Base-by-base conservation (phyloP, 1,284 basidiomycete genomes). In the Macrocybe sp. region DNA sequence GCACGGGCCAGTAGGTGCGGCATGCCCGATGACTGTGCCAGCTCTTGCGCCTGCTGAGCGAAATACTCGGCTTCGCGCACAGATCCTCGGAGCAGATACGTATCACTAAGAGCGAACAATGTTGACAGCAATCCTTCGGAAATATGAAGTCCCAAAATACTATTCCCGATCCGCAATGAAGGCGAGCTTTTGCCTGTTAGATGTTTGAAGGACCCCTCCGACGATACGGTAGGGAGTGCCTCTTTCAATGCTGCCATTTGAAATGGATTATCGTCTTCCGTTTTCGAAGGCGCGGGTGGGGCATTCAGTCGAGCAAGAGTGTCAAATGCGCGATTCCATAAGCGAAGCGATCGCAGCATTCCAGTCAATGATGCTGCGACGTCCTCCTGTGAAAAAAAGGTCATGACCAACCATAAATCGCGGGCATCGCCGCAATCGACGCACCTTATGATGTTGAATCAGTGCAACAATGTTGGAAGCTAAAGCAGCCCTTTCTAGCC, bases 11-110 rank as follows among this genome's bases (percentile, higher is more conserved):
- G 63, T 57, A 89, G 70, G 0, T 80, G 75, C 2, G 83, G 79
- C 0, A 85, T 79, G 47, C 81, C 82, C 9, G 92, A 61, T 2
- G 82, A 72, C 37, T 75, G 70, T 0, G 89, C 85, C 3, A 95
- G 69, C 14, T 83, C 78, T 8, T 76, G 69, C 0, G 85, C 88
- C 58, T 92, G 85, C 36, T 81, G 73, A 1, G 85, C 73, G 61
- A 92, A 94, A 59, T 88, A 92, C 52, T 91, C 84, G 4, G 88
- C 83, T 57, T 93, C 90, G 28, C 85, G 79, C 6, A 83, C 79
- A 1, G 90, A 90, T 0, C 93, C 93, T 4, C 89, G 78, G 0
- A 71, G 62, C 11, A 81, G 72, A 55, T 92, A 88, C 0, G 78
- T 72, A 4, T 78, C 71, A 1, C 78, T 70, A 6, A 93, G 70